Evolutionary conservation across 306 rosid genomes (phyloP), one percentile per base, ranked within the genome.

Genomic region (Notholithocarpus densiflorus): DNA sequence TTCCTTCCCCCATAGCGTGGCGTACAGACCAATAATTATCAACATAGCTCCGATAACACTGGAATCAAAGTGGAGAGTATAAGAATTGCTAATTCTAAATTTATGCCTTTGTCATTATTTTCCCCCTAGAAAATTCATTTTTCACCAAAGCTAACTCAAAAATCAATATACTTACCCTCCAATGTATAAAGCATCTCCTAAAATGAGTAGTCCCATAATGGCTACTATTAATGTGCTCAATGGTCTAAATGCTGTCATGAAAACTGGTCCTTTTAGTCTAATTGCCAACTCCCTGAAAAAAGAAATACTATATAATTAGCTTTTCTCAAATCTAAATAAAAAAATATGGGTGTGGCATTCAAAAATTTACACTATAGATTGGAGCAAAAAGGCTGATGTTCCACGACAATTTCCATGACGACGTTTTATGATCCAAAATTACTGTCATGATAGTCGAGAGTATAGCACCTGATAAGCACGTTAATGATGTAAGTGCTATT

Each of bases 391-490:
- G 72, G 20, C 83, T 54, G n/a, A 59, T 71, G 71, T 79, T 24
- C 81, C 81, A 70, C 75, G 86, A 60, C 56, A 79, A 55, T 37
- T 5, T 83, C 81, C 86, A 79, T 34, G 81, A 79, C 4, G 83
- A 59, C 3, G 83, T 71, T 79, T 75, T 71, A 29, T 71, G 86
- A 54, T 83, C 83, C 14, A 71, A 15, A 74, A 82, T 51, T 19
- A 18, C 71, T 19, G 73, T 14, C 72, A 78, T 48, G 51, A 83
- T 68, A n/a, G 55, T 54, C 29, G 83, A 51, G 75, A 83, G 81
- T 4, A 83, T 1, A 26, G 83, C 65, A 5, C 71, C 75, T 37
- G 83, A 70, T 61, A 79, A 75, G 81, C 78, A 69, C 0, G 78
- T 61, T 1, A 75, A 5, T 37, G 77, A 37, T 45, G 83, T 83